phyloP scores from a whole-genome alignment of 2,329 filamentous ascomycete species.

The Botrytis galanthina region DNA sequence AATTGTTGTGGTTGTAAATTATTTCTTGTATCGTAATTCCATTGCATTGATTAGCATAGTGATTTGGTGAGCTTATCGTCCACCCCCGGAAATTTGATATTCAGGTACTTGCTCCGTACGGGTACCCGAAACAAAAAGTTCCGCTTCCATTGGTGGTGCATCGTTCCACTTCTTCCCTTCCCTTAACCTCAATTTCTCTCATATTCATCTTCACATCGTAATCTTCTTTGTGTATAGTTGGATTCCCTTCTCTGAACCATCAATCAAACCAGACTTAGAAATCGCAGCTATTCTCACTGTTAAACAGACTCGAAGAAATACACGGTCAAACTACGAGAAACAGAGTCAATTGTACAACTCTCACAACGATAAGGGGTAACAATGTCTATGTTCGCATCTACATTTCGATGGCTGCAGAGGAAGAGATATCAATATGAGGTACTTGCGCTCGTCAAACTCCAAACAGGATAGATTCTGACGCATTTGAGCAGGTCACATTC shows the following conservation, averaged over 20 bases:
- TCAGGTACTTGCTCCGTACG: slow-evolving; percentile 5
- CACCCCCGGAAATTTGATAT: slow-evolving; percentile 10
- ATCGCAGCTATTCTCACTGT: not conserved
- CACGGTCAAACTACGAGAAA: not conserved
- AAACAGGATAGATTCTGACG: slow-evolving; percentile 40
- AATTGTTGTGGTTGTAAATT: not conserved
- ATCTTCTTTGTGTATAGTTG: not conserved
- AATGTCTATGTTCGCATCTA: slow-evolving; percentile 43
- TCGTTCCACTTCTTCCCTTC: not conserved
- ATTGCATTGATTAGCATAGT: slow-evolving; percentile 13
- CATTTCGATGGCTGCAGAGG: slow-evolving; percentile 80
- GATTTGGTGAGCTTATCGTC: not conserved
- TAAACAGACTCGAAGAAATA: not conserved
- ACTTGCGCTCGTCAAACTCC: not conserved
- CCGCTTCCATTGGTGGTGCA: not conserved
- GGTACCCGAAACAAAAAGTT: not conserved
- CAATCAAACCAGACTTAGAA: not conserved
- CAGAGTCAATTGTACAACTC: not conserved
- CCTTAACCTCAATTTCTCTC: not conserved
- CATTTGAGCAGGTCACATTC: slow-evolving; percentile 95
- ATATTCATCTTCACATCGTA: not conserved
- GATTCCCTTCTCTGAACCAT: not conserved
- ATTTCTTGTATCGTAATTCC: not conserved
- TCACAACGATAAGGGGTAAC: slow-evolving; percentile 17
- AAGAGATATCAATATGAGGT: slow-evolving; percentile 96